These are phyloP conservation scores for Penicillium griseofulvum DNA, from an alignment of 2,329 filamentous ascomycete species.

Conservation along the genomic window DNA sequence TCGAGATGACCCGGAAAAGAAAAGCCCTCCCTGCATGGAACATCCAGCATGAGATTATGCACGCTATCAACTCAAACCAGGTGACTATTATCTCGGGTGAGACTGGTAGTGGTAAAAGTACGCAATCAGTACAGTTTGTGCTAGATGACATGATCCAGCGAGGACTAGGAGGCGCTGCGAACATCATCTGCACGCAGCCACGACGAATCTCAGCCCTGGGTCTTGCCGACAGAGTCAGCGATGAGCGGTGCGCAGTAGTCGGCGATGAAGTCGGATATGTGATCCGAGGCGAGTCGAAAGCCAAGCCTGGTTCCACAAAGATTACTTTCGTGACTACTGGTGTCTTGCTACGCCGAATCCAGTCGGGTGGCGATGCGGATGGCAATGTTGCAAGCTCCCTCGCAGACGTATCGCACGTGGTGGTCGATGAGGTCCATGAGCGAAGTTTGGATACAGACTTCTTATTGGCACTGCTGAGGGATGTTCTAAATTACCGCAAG, in stretches of 20 bases:
- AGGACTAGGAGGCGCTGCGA: conserved; percentile 71
- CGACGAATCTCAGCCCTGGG: conserved; percentile 91
- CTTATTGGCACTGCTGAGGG: conserved; percentile 78
- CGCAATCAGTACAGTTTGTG: conserved; percentile 93
- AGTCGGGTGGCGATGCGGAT: conserved; percentile 77
- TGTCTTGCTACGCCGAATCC: conserved; percentile 84
- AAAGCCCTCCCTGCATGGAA: conserved; percentile 83
- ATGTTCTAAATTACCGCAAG: conserved; percentile 70
- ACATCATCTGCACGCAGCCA: conserved; percentile 94
- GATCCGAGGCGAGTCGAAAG: conserved; percentile 85
- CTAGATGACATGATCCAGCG: conserved; percentile 82
- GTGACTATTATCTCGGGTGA: conserved; percentile 97
- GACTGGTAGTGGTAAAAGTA: conserved; percentile 95
- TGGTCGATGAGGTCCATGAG: conserved; percentile 96
- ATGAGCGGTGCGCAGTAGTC: conserved; percentile 77
- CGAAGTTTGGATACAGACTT: conserved; percentile 94
- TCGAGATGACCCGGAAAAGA: conserved; percentile 71
- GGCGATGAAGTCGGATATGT: conserved; percentile 89
- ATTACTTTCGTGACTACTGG: conserved; percentile 96
- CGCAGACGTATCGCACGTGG: conserved; percentile 87
- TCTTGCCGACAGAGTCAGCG: conserved; percentile 88
- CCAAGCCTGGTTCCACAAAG: conserved; percentile 68
- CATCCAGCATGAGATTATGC: conserved; percentile 71
- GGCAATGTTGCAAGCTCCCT: conserved; percentile 79
- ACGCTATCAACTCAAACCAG: conserved; percentile 71